Base-by-base conservation (phyloP, 495 filamentous ascomycete genomes). In the Pseudomonodictys pantanalensis region DNA sequence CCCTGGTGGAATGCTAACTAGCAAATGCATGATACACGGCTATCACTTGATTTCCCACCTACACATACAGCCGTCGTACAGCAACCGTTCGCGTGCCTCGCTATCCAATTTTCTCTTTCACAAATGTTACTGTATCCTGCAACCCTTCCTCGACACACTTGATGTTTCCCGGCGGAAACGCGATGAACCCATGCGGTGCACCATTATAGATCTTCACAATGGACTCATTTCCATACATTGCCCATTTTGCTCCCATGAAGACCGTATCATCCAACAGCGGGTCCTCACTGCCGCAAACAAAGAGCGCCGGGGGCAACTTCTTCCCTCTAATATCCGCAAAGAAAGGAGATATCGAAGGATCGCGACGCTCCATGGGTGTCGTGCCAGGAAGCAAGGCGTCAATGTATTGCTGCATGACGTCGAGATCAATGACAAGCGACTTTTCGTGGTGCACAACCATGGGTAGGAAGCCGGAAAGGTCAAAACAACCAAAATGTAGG, bases 221-320 rank as follows among this genome's bases (percentile, higher is more conserved):
- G 1, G 72, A 69, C 66, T 82, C 75, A 17, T 72, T 76, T 17
- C 81, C 80, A 25, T 72, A 70, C 65, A 78, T 75, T 67, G 59
- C 42, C 79, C 79, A 84, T 69, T 78, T 79, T 18, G 70, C 65
- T 6, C 67, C 68, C 80, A 85, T 83, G 29, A 80, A 56, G 22
- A 83, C 60, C 17, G 74, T 79, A 65, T 84, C 81, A 68, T 84
- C 81, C 6, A 83, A 65, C 68, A 84, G 52, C 12, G 68, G 71
- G 64, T 84, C 82, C 55, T 77, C 75, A 9, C 79, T 83, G 0
- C 80, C 81, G 38, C 73, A 76, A 0, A 73, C 65, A 61, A 83
- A 82, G 7, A 85, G 63, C 28, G 81, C 78, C 0, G 75, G 72
- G 23, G 82, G 82, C 25, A 84, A 58, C 24, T 70, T 67, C 59